A percentile compares a stretch with the other conserved stretches of the same genome.
Conservation (phyloP, 2,329 filamentous ascomycete genomes). For the Diaporthe longicolla region DNA sequence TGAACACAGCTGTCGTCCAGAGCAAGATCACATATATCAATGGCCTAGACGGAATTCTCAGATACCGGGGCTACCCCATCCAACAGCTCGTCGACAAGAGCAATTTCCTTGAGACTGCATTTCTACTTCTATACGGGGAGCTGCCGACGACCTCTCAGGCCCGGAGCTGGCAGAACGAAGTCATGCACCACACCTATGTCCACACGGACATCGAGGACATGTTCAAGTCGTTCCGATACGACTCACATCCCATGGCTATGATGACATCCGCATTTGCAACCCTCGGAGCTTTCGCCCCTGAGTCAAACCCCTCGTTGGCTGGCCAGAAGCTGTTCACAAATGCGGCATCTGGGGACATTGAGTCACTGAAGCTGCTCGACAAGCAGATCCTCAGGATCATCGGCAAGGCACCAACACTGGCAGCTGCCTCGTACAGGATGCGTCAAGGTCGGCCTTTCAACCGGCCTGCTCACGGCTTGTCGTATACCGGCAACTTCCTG, state of each 20-base stretch:
- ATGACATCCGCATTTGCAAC: constrained; percentile 64
- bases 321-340: constrained; percentile 65
- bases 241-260: constrained; percentile 68
- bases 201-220: constrained; percentile 64
- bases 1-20: constrained; percentile 66
- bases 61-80: constrained; percentile 67
- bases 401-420: constrained; percentile 65
- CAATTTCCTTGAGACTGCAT: constrained; percentile 64
- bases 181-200: constrained; percentile 66
- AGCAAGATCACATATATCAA: constrained; percentile 68
- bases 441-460: constrained; percentile 66
- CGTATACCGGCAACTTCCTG: constrained; percentile 69
- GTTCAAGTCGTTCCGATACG: constrained; percentile 66
- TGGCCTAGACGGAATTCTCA: constrained; percentile 64
- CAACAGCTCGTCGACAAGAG: constrained; percentile 64
- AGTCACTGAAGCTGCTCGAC: constrained; percentile 61
- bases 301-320: constrained; percentile 64
- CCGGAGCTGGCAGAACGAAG: constrained; percentile 60
- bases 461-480: constrained; percentile 61
- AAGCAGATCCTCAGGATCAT: constrained; percentile 67
- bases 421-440: constrained; percentile 67
- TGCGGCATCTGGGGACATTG: constrained; percentile 57
- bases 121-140: constrained; percentile 66
- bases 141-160: constrained; percentile 60
- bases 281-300: constrained; percentile 63